These are phyloP conservation scores for Lichtheimia corymbifera DNA, from an alignment of 371 early-diverging fungal species.

Conservation along the genomic window DNA sequence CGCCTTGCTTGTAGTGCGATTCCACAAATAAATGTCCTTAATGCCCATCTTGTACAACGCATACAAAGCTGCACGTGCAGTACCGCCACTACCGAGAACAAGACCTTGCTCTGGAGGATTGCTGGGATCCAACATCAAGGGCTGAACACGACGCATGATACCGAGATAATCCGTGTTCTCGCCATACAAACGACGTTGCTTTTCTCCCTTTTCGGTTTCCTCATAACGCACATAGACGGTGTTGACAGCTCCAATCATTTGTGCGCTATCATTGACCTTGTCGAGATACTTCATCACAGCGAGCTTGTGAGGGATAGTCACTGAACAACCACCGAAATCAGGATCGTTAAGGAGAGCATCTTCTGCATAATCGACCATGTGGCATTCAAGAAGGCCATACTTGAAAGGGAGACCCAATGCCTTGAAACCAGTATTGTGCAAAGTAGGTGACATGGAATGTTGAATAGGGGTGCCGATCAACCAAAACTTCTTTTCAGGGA, in stretches of 20 bases:
- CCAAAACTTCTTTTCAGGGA: constrained; percentile 72
- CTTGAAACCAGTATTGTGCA: constrained; percentile 92
- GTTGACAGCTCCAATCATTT: constrained; percentile 92
- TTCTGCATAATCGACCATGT: constrained; percentile 65
- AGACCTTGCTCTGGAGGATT: constrained; percentile 56
- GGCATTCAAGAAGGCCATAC: constrained; percentile 76
- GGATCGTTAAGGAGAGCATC: constrained; percentile 54
- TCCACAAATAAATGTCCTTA: constrained; percentile 75
- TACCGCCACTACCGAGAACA: constrained; percentile 97
- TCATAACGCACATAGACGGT: constrained; percentile 68
- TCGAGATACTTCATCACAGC: constrained; percentile 76
- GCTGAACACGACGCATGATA: constrained; percentile 69
- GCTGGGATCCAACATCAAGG: constrained; percentile 45
- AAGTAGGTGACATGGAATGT: constrained; percentile 85
- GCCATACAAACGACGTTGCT: constrained; percentile 65
- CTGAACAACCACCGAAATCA: constrained; percentile 91
- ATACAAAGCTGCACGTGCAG: constrained; percentile 90
- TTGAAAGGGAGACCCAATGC: constrained; percentile 82
- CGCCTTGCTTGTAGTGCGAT: constrained; percentile 83
- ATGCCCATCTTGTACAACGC: constrained; percentile 80
- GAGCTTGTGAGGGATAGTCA: constrained; percentile 95
- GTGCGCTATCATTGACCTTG: constrained; percentile 73
- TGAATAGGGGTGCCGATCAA: constrained; percentile 92
- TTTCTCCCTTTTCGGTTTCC: constrained; percentile 34
- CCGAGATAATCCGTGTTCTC: constrained; percentile 97